A percentile compares a stretch with the other conserved stretches of the same genome.
phyloP scores from a whole-genome alignment of 805 yeast genomes.

The Kuraishia floccosa region DNA sequence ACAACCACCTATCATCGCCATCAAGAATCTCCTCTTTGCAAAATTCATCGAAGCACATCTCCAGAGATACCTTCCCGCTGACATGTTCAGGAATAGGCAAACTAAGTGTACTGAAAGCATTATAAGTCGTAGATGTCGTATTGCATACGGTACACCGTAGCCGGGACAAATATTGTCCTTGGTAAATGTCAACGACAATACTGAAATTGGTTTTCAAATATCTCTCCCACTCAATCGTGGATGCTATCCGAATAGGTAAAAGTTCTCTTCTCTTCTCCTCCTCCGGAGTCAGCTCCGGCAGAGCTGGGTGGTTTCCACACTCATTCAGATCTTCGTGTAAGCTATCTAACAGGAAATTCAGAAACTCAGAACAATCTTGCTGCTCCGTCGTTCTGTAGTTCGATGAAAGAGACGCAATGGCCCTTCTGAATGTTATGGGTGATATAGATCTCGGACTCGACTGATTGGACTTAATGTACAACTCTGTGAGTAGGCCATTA shows the following conservation, averaged over 20 bases:
- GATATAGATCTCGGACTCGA: slow-evolving; percentile 25
- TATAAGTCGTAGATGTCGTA: slow-evolving; percentile 75
- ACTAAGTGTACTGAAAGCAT: slow-evolving; percentile 68
- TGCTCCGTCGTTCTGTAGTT: slow-evolving; percentile 61
- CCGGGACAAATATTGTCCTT: slow-evolving; percentile 82
- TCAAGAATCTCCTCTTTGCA: slow-evolving; percentile 64
- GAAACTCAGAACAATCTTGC: slow-evolving; percentile 80
- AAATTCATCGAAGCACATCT: slow-evolving; percentile 69
- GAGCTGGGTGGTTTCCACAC: slow-evolving; percentile 41
- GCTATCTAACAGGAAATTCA: slow-evolving; percentile 63
- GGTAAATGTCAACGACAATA: slow-evolving; percentile 68
- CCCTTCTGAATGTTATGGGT: slow-evolving; percentile 55
- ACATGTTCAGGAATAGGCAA: slow-evolving; percentile 60
- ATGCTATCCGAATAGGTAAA: slow-evolving; percentile 68
- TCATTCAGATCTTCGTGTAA: slow-evolving; percentile 77
- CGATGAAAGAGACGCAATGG: slow-evolving; percentile 54
- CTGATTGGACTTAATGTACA: slow-evolving; percentile 29
- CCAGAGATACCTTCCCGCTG: slow-evolving; percentile 21
- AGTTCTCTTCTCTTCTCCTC: slow-evolving; percentile 68
- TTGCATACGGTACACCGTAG: slow-evolving; percentile 64
- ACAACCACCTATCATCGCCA: slow-evolving; percentile 75
- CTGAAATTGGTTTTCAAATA: slow-evolving; percentile 73
- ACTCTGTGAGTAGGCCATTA: slow-evolving; percentile 42
- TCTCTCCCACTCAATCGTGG: slow-evolving; percentile 88
- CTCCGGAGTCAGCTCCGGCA: slow-evolving; percentile 50